Evolutionary conservation across 345 rosid genomes (phyloP).

Genomic region (Melastoma malabathricum): DNA sequence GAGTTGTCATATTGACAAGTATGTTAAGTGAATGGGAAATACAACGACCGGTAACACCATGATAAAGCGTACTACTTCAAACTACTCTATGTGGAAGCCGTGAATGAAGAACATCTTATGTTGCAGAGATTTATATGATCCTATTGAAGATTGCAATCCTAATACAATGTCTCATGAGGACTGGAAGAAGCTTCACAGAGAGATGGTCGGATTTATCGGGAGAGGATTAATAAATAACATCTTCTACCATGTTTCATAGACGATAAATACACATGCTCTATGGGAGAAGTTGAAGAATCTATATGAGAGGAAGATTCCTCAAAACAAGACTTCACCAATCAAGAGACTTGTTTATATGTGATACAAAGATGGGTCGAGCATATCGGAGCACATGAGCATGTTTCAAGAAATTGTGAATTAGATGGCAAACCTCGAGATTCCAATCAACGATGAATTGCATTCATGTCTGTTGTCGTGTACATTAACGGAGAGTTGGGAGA

Average conservation of each 20-base stretch:
- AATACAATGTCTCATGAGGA: background rate
- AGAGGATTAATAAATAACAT: background rate
- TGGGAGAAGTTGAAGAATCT: background rate
- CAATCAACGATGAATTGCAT: background rate
- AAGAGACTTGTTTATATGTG: background rate
- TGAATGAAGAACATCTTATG: background rate
- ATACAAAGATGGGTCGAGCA: background rate
- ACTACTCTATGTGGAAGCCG: background rate
- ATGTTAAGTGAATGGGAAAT: background rate
- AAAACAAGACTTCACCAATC: background rate
- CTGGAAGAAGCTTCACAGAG: background rate
- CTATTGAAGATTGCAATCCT: background rate
- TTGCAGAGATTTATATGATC: slow-evolving; percentile 2
- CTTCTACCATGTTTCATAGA: background rate
- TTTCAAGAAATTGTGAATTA: background rate
- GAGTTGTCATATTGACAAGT: background rate
- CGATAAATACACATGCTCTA: background rate
- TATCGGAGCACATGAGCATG: no score
- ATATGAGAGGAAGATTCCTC: background rate
- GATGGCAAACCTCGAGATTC: background rate
- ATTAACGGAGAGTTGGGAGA: background rate
- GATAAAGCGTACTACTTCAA: background rate
- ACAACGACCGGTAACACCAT: background rate
- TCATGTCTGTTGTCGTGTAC: background rate
- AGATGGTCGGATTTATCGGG: background rate